Evolutionary conservation across 139 green algal species (phyloP).

Genomic region (Micromonas commoda): DNA sequence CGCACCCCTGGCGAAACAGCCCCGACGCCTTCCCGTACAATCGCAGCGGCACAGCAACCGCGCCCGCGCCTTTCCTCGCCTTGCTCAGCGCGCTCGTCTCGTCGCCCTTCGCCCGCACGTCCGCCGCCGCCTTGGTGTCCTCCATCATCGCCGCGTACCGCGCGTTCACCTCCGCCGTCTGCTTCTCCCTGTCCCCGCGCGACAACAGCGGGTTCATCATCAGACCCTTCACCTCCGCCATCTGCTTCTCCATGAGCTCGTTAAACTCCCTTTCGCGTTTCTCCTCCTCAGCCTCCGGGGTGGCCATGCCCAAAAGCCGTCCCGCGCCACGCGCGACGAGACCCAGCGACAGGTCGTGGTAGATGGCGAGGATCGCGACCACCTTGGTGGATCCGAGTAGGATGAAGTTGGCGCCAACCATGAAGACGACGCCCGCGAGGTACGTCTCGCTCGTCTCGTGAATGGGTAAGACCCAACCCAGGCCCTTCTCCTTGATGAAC

Average conservation of each 20-base stretch:
- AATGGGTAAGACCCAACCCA: constrained; percentile 32
- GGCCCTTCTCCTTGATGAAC: constrained; percentile 35
- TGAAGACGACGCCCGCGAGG: constrained; percentile 36
- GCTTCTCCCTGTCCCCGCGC: not conserved
- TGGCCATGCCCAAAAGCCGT: constrained; percentile 3
- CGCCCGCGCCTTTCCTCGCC: not conserved
- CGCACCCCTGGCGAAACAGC: constrained; percentile 24
- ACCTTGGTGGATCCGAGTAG: constrained; percentile 36
- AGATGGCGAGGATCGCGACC: constrained; percentile 38
- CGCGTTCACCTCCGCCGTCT: constrained; percentile 20
- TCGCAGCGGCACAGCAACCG: constrained; percentile 10
- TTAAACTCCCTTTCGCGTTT: constrained; percentile 18
- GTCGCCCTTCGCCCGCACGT: not conserved
- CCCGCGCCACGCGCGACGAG: constrained; percentile 13
- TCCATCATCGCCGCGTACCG: constrained; percentile 21
- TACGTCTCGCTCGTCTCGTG: constrained; percentile 38
- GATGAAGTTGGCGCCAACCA: constrained; percentile 39
- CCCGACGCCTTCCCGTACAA: constrained; percentile 26
- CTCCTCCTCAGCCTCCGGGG: not conserved
- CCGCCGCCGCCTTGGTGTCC: not conserved
- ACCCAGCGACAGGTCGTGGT: constrained; percentile 30
- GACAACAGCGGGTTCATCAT: constrained; percentile 12
- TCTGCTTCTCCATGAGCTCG: constrained; percentile 32
- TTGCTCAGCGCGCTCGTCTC: constrained; percentile 20
- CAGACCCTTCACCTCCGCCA: constrained; percentile 30